These are phyloP conservation scores for Barnettozyma siamensis DNA, from an alignment of 805 yeast species.

Conservation along the genomic window DNA sequence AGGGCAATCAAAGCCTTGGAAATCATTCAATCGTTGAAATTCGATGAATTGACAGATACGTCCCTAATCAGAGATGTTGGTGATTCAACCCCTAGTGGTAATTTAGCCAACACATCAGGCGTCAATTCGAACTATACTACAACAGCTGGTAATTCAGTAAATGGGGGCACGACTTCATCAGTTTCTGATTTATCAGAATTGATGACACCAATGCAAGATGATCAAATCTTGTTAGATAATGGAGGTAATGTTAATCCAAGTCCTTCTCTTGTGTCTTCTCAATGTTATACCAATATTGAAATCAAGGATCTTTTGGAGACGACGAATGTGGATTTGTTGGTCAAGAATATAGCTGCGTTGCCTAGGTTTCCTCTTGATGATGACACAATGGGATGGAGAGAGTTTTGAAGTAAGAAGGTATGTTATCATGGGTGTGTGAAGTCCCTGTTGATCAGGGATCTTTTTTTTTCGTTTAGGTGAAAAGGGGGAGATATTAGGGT, in stretches of 20 bases:
- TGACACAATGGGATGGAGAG: not conserved
- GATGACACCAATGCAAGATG: not conserved
- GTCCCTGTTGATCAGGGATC: no score
- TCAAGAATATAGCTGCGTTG: not conserved
- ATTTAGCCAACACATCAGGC: no score
- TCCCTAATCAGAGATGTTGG: not conserved
- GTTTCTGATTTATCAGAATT: not conserved
- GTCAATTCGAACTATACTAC: no score
- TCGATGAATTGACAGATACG: not conserved
- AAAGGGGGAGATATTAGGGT: no score
- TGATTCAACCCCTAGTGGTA: no score
- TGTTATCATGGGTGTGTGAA: no score
- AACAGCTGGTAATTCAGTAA: no score
- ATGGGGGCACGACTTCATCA: no score
- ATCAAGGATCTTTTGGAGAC: conserved; percentile 10
- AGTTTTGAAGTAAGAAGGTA: not conserved
- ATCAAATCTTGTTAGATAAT: no score
- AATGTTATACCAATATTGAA: conserved; percentile 8
- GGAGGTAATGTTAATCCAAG: no score
- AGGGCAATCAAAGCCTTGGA: conserved; percentile 9
- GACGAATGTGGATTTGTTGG: not conserved
- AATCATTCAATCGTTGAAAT: conserved; percentile 3
- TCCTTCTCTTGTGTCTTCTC: no score
- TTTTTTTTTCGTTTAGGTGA: no score
- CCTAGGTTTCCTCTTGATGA: not conserved